phyloP scores from a whole-genome alignment of 2,329 filamentous ascomycete genomes.

The Periglandula ipomoeae region DNA sequence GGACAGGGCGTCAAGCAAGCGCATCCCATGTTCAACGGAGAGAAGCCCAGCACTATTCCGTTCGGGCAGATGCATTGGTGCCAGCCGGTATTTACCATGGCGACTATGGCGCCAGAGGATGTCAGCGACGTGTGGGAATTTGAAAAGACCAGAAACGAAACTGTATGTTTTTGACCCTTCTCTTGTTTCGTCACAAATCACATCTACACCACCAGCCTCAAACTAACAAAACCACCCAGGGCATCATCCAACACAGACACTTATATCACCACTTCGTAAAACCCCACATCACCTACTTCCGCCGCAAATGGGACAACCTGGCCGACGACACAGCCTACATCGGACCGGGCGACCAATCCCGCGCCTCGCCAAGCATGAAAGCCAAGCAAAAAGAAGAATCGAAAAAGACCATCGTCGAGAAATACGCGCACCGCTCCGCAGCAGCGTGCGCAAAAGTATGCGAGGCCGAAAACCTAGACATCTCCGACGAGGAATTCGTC shows the following conservation, averaged over 20 bases:
- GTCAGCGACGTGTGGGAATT: constrained; percentile 43
- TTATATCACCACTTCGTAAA: constrained; percentile 40
- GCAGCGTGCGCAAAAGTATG: constrained; percentile 43
- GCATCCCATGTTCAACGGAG: constrained; percentile 46
- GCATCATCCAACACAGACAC: constrained; percentile 36
- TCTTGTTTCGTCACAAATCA: neutral
- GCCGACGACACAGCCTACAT: constrained; percentile 39
- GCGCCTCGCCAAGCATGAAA: constrained; percentile 21
- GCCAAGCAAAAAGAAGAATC: constrained; percentile 28
- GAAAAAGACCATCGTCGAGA: constrained; percentile 32
- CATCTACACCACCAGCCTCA: neutral
- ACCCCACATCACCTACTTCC: constrained; percentile 30
- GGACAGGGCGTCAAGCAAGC: constrained; percentile 32
- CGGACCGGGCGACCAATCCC: constrained; percentile 27
- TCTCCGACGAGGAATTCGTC: constrained; percentile 25
- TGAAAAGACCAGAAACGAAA: constrained; percentile 37
- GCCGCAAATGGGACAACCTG: constrained; percentile 44
- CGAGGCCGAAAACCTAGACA: constrained; percentile 27
- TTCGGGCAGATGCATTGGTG: constrained; percentile 44
- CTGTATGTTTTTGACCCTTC: constrained; percentile 23
- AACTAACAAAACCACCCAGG: constrained; percentile 21
- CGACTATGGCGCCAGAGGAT: constrained; percentile 44
- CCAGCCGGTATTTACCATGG: constrained; percentile 48
- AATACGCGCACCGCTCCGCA: constrained; percentile 33
- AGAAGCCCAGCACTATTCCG: constrained; percentile 42